Evolutionary conservation across 2,329 filamentous ascomycete genomes (phyloP), one percentile per base, ranked within the genome.

Genomic region (Xylariaceae sp.): DNA sequence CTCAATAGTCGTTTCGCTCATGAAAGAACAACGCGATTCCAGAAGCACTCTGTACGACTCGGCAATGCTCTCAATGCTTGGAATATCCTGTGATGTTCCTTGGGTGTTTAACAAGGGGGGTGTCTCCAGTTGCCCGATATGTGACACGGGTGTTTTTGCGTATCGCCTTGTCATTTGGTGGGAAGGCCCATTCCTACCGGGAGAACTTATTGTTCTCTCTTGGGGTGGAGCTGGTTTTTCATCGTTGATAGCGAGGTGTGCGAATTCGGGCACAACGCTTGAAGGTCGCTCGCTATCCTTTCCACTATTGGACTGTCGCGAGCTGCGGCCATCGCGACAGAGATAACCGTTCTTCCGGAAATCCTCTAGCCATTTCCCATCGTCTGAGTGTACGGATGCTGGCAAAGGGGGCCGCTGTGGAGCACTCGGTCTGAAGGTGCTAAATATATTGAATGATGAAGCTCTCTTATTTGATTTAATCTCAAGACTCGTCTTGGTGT

Each of bases 111-210:
- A 56, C 40, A 58, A 55, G 21, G 65, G 60, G 12, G 65, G 56
- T 6, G 70, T 70, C 56, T 83, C 81, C 2, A 81, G 72, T 63
- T 83, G 80, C 12, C 80, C 80, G 54, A 83, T 79, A 8, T 72
- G 71, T 37, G 75, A 75, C 19, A 83, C 78, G 0, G 81, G 81
- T 2, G 80, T 83, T 67, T 83, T 84, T 34, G 80, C 79, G 48
- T 78, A 78, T 26, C 78, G 76, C 53, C 79, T 75, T 62, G 74
- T 73, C 6, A 67, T 68, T 2, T 71, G 72, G 5, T 62, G 52
- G 2, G 60, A 52, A 1, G 69, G 63, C 3, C 51, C 39, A 3
- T 65, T 63, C 2, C 66, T 68, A 33, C 67, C 60, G 3, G 71
- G 46, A 33, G 55, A 31, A 58, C n/a, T 52, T 43, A n/a, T 26